These are phyloP conservation scores for Ophiocytium majus DNA, from an alignment of 352 stramenopile genomes.

Conservation along the genomic window DNA sequence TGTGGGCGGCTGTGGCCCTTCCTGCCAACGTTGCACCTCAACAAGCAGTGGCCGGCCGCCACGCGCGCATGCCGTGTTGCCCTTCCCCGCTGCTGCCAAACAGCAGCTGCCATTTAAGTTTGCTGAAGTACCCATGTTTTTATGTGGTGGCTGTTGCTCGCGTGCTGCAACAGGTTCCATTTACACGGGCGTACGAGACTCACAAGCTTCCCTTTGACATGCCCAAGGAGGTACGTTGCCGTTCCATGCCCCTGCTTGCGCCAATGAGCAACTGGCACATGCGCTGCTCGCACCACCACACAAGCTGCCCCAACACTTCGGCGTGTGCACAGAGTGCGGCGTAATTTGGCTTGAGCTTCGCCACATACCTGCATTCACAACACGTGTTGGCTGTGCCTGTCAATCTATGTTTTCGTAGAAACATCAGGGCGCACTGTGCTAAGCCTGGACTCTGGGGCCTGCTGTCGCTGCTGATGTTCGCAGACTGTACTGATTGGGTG, in stretches of 20 bases:
- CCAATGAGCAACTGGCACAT: neutral
- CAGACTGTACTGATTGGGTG: neutral
- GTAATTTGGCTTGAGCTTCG: too few relatives aligned
- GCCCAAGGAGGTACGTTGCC: constrained; percentile 12
- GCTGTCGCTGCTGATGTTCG: neutral
- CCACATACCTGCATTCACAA: too few relatives aligned
- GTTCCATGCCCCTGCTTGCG: neutral
- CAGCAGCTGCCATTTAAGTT: neutral
- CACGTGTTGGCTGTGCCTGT: neutral
- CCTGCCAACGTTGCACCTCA: neutral
- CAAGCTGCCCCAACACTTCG: too few relatives aligned
- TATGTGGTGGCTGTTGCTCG: too few relatives aligned
- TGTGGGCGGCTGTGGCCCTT: neutral
- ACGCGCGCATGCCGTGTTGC: neutral
- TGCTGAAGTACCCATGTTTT: too few relatives aligned
- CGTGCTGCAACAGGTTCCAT: constrained; percentile 15
- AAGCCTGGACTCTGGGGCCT: neutral
- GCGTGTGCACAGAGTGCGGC: too few relatives aligned
- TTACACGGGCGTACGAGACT: constrained; percentile 1
- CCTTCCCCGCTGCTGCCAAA: neutral
- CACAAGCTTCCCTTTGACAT: constrained; percentile 28
- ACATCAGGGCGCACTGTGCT: too few relatives aligned
- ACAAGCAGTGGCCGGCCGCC: neutral
- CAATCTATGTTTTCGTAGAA: too few relatives aligned
- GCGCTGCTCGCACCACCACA: too few relatives aligned